These are phyloP conservation scores for Rhodotorula sp. DNA, from an alignment of 1,284 basidiomycete genomes.

Conservation along the genomic window DNA sequence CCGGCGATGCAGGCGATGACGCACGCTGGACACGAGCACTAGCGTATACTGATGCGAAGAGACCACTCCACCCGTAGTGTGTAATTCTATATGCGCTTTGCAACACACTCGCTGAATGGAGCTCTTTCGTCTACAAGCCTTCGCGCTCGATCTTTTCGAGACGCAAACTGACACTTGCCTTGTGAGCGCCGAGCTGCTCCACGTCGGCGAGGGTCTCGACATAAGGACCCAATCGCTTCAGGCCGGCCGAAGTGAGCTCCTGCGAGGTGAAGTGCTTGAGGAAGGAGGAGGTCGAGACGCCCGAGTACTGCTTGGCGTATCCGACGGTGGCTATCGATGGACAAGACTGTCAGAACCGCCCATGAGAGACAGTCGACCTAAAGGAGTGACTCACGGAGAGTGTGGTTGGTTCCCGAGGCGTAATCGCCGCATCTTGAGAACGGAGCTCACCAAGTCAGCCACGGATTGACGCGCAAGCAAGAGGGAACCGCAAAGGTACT, in stretches of 20 bases:
- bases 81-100: background rate
- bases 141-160: constrained; percentile 39
- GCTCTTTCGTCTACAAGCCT: constrained; percentile 15
- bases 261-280: constrained; percentile 99
- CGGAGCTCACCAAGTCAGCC: background rate
- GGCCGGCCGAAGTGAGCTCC: constrained; percentile 76
- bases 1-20: background rate
- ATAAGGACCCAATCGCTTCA: constrained; percentile 77
- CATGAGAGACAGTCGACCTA: background rate
- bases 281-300: constrained; percentile 95
- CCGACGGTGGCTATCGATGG: constrained; percentile 16
- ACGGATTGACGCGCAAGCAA: background rate
- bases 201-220: constrained; percentile 90
- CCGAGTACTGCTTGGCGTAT: constrained; percentile 95
- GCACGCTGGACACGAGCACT: constrained; percentile 5
- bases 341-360: background rate
- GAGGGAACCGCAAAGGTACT: constrained; percentile 35
- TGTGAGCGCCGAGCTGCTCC: constrained; percentile 93
- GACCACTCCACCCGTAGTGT: background rate
- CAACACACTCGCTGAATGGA: background rate
- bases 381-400: constrained; percentile 53
- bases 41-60: background rate
- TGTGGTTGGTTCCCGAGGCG: constrained; percentile 98
- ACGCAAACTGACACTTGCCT: constrained; percentile 54
- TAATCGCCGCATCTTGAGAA: constrained; percentile 86